Evolutionary conservation across 768 basidiomycete species (phyloP), one percentile per base, ranked within the genome.

Genomic region (Coprinopsis strossmayeri): DNA sequence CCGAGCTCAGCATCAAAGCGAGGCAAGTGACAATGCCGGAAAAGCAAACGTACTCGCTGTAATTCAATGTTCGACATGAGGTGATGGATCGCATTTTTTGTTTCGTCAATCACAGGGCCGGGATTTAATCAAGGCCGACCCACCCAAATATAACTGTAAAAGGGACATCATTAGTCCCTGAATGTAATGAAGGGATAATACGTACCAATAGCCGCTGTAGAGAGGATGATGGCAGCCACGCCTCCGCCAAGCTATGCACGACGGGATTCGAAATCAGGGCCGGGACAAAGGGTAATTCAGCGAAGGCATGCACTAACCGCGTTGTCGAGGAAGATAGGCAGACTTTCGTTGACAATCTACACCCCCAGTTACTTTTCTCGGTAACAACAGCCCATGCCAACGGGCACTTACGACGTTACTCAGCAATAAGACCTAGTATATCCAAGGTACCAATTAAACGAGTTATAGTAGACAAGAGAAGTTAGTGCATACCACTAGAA

Each of bases 361-460:
- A 42, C 11, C 28, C 1, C 17, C 18, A 18, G 21, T 15, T 32
- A 15, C 20, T 42, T 25, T n/a, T 17, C 18, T 34, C 30, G 35
- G 24, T 40, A 13, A 25, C n/a, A n/a, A n/a, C n/a, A n/a, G n/a
- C n/a, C n/a, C n/a, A 10, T 18, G 5, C 26, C 5, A n/a, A 10
- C 10, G 9, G 21, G 17, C n/a, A 66, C 85, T 47, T 58, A 87
- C 86, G 49, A 96, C 93, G 61, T 97, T 96, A 49, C 87, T 80
- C 0, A 97, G 72, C 1, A 98, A 75, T 1, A 98, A 74, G 3
- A 91, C 87, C 88, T 90, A 13, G 25, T n/a, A n/a, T n/a, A n/a
- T n/a, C n/a, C 26, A 17, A 20, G 27, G 32, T 18, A 5, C 26
- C 18, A 24, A 27, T 13, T 2, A n/a, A 10, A 3, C 13, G 12